Percentiles rank a stretch among this genome's conserved stretches.
Conservation (phyloP, 306 rosid species). For the Dicorynia guianensis region DNA sequence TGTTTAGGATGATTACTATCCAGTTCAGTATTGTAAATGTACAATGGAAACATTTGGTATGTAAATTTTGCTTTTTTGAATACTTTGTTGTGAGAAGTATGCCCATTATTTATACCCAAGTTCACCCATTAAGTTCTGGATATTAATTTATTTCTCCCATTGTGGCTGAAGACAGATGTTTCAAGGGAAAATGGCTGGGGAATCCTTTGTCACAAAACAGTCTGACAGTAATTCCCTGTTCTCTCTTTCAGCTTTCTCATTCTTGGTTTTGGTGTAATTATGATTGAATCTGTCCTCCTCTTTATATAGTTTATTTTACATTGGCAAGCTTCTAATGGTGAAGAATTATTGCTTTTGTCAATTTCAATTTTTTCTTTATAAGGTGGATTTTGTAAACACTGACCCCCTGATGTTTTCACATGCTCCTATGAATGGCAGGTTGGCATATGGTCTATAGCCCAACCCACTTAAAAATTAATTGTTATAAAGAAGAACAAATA, state of each 20-base stretch:
- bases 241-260: conserved; percentile 22
- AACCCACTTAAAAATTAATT: too few species aligned
- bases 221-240: conserved; percentile 60
- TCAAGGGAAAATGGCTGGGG: conserved; percentile 60
- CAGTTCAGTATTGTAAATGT: background rate
- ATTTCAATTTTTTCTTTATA: conserved; percentile 7
- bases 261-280: background rate
- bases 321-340: background rate
- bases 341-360: background rate
- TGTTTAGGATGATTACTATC: background rate
- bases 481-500: too few species aligned
- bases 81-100: background rate
- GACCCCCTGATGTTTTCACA: conserved; percentile 3
- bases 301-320: background rate
- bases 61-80: background rate
- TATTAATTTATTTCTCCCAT: conserved; percentile 48
- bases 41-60: background rate
- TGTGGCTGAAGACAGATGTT: conserved; percentile 82
- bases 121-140: conserved; percentile 12
- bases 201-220: conserved; percentile 43
- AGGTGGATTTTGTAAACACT: conserved; percentile 20
- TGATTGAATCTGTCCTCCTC: background rate
- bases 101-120: background rate
- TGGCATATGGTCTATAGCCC: too few species aligned
- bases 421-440: too few species aligned